phyloP scores from a whole-genome alignment of 164 flowering plant species.

The Kalanchoe fedtschenkoi region DNA sequence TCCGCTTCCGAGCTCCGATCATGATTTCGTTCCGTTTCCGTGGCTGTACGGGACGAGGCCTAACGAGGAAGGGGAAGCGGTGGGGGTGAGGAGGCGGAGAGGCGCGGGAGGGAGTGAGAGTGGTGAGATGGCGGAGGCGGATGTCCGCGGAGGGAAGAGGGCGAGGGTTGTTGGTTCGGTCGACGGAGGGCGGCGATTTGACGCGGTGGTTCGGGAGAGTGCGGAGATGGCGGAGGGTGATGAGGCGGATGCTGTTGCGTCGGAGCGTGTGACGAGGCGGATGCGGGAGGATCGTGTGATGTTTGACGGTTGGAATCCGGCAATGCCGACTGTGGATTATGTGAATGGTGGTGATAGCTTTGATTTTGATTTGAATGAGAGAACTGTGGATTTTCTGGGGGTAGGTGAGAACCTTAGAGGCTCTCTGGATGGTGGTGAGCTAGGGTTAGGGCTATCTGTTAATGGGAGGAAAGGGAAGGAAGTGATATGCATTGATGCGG shows the following conservation, averaged over 20 bases:
- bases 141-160: background rate
- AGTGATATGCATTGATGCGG: slow-evolving; percentile 6
- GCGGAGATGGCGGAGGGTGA: background rate
- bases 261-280: background rate
- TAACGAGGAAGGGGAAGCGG: background rate
- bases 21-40: background rate
- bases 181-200: background rate
- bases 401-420: background rate
- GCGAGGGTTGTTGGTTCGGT: background rate
- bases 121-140: background rate
- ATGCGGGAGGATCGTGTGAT: no score
- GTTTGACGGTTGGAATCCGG: no score
- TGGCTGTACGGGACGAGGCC: background rate
- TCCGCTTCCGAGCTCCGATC: background rate
- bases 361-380: background rate
- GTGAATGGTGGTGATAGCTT: background rate
- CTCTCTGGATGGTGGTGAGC: background rate
- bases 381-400: background rate
- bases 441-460: background rate
- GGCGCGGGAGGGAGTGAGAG: background rate
- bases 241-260: background rate
- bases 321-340: no score
- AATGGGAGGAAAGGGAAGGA: background rate
- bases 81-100: background rate
- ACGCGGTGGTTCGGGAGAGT: no score